phyloP scores from a whole-genome alignment of 2,329 filamentous ascomycete species.

The Plectosphaerella cucumerina region DNA sequence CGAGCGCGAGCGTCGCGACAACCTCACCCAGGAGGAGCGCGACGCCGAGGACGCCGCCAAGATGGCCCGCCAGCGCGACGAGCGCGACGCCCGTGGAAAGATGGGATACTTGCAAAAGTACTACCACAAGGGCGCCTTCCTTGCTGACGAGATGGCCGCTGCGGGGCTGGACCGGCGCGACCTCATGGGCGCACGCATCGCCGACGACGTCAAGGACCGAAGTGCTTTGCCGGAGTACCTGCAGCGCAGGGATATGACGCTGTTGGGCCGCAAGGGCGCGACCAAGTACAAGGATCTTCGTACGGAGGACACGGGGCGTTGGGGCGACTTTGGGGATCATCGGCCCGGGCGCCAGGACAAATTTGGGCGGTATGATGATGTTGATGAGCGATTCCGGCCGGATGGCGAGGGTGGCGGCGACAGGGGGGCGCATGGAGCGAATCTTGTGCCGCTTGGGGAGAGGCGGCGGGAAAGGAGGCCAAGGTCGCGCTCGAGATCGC shows the following conservation, averaged over 20 bases:
- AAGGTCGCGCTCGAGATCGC: conserved; percentile 46
- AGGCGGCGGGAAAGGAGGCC: conserved; percentile 32
- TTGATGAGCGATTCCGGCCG: conserved; percentile 65
- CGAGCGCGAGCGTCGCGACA: conserved; percentile 82
- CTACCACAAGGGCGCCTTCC: conserved; percentile 96
- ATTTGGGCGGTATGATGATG: conserved; percentile 32
- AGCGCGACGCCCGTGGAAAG: conserved; percentile 73
- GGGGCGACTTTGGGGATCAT: conserved; percentile 63
- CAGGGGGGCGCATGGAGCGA: conserved; percentile 57
- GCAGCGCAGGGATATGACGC: conserved; percentile 90
- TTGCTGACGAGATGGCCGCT: conserved; percentile 72
- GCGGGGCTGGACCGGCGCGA: conserved; percentile 76
- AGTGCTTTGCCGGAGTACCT: conserved; percentile 85
- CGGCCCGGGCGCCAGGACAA: conserved; percentile 29
- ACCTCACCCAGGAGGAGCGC: conserved; percentile 82
- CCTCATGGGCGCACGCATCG: conserved; percentile 78
- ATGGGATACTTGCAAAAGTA: conserved; percentile 94
- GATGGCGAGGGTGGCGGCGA: conserved; percentile 51
- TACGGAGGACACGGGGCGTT: conserved; percentile 84
- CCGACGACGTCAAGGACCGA: conserved; percentile 77
- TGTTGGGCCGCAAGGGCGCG: conserved; percentile 85
- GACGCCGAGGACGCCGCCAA: conserved; percentile 78
- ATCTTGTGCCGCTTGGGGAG: conserved; percentile 66
- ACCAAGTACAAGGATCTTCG: conserved; percentile 87
- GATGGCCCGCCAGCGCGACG: conserved; percentile 73